These are phyloP conservation scores for Apiotrichum mycotoxinovorans DNA, from an alignment of 1,284 basidiomycete genomes.

Conservation along the genomic window DNA sequence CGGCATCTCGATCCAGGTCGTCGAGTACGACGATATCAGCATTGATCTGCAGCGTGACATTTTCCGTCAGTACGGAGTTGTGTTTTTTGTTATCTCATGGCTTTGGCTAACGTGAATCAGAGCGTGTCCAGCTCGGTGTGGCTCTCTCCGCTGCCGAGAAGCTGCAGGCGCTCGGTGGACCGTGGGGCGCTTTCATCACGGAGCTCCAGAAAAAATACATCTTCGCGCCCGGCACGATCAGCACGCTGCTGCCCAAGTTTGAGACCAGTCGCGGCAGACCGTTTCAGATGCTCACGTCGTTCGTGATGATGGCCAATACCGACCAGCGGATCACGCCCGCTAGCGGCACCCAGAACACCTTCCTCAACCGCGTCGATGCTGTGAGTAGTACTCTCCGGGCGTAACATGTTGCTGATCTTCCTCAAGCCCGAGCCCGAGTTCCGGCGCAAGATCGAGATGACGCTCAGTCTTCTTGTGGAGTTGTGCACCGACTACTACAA, in stretches of 20 bases:
- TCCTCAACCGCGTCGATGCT: constrained; percentile 22
- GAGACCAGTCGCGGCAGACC: constrained; percentile 26
- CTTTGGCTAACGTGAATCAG: constrained; percentile 19
- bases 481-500: constrained; percentile 29
- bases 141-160: constrained; percentile 44
- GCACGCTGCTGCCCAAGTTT: constrained; percentile 14
- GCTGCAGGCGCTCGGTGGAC: constrained; percentile 39
- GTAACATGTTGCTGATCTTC: background rate
- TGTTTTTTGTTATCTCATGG: background rate
- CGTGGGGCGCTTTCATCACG: constrained; percentile 32
- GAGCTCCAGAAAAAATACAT: constrained; percentile 36
- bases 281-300: constrained; percentile 30
- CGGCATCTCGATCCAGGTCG: constrained; percentile 29
- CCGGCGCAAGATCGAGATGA: constrained; percentile 27
- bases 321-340: constrained; percentile 1
- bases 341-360: constrained; percentile 8
- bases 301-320: constrained; percentile 25
- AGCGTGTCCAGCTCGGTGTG: constrained; percentile 48
- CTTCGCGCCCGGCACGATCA: constrained; percentile 18
- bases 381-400: constrained; percentile 5
- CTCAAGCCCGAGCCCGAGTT: constrained; percentile 29
- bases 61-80: constrained; percentile 39
- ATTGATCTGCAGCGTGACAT: constrained; percentile 44
- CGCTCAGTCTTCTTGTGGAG: constrained; percentile 32
- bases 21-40: constrained; percentile 34